These are phyloP conservation scores for Calonectria pseudoturangicola DNA, from an alignment of 2,329 filamentous ascomycete genomes.

Conservation along the genomic window DNA sequence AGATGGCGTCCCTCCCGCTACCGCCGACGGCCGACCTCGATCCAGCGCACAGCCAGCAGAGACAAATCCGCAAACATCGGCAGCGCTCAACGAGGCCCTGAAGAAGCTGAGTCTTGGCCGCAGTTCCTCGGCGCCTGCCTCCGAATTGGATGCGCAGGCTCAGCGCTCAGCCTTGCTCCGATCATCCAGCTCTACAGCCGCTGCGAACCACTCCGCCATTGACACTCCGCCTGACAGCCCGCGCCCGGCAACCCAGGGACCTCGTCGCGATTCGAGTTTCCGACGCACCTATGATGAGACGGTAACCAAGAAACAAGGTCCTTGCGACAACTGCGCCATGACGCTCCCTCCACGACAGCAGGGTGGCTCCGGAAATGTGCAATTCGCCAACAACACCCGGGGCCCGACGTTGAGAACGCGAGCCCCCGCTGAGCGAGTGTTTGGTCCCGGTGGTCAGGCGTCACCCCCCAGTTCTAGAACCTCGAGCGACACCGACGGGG, in stretches of 20 bases:
- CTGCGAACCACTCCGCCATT: slow-evolving; percentile 64
- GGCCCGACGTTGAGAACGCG: slow-evolving; percentile 76
- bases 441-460: slow-evolving; percentile 66
- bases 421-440: slow-evolving; percentile 76
- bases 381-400: slow-evolving; percentile 62
- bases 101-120: slow-evolving; percentile 68
- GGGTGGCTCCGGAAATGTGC: slow-evolving; percentile 50
- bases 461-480: slow-evolving; percentile 73
- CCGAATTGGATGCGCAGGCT: slow-evolving; percentile 66
- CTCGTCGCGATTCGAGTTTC: slow-evolving; percentile 75
- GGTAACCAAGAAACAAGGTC: slow-evolving; percentile 77
- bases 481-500: slow-evolving; percentile 71
- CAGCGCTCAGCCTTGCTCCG: slow-evolving; percentile 66
- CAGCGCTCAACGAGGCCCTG: slow-evolving; percentile 67
- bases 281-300: slow-evolving; percentile 79
- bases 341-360: slow-evolving; percentile 71
- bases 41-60: slow-evolving; percentile 62
- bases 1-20: slow-evolving; percentile 51
- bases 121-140: slow-evolving; percentile 65
- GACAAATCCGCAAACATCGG: slow-evolving; percentile 58
- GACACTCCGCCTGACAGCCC: slow-evolving; percentile 77
- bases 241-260: slow-evolving; percentile 62
- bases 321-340: slow-evolving; percentile 81
- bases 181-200: slow-evolving; percentile 60
- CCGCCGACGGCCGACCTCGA: slow-evolving; percentile 60